These are phyloP conservation scores for Sarocladium kiliense DNA, from an alignment of 2,329 filamentous ascomycete species.

Conservation along the genomic window DNA sequence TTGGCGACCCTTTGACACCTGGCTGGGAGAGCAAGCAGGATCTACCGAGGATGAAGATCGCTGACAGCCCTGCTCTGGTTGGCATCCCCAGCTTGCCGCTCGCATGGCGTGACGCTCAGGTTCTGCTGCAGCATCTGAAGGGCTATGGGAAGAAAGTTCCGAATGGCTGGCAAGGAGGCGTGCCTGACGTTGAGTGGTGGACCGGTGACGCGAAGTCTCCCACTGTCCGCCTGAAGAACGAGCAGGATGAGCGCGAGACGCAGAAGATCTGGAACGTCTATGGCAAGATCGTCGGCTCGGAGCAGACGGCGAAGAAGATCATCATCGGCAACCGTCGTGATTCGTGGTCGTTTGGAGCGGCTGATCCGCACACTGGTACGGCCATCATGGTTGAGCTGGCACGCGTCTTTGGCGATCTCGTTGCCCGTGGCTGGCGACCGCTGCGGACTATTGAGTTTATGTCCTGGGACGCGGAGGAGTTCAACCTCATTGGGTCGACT, in stretches of 20 bases:
- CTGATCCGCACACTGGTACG: constrained; percentile 81
- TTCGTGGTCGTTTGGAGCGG: constrained; percentile 83
- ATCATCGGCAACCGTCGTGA: constrained; percentile 93
- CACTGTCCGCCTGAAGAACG: constrained; percentile 74
- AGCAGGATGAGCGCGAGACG: constrained; percentile 76
- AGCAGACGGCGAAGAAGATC: constrained; percentile 76
- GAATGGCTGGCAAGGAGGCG: constrained; percentile 68
- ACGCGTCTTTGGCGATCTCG: constrained; percentile 75
- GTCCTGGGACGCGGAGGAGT: constrained; percentile 92
- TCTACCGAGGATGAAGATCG: constrained; percentile 59
- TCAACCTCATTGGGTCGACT: constrained; percentile 89
- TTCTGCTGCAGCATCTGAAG: constrained; percentile 68
- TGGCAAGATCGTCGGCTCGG: constrained; percentile 76
- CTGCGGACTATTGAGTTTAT: constrained; percentile 94
- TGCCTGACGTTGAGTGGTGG: constrained; percentile 77
- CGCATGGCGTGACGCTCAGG: constrained; percentile 82
- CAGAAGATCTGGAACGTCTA: constrained; percentile 92
- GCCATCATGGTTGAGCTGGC: constrained; percentile 88
- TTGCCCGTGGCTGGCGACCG: constrained; percentile 77
- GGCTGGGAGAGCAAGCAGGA: constrained; percentile 71
- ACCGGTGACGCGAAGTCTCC: constrained; percentile 72
- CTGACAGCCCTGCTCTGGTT: constrained; percentile 67
- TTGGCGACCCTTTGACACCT: constrained; percentile 89
- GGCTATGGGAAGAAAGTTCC: constrained; percentile 68
- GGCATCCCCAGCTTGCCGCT: constrained; percentile 88